Evolutionary conservation across 208 protist genomes (phyloP).

Genomic region (Trypanosomatidae sp.): DNA sequence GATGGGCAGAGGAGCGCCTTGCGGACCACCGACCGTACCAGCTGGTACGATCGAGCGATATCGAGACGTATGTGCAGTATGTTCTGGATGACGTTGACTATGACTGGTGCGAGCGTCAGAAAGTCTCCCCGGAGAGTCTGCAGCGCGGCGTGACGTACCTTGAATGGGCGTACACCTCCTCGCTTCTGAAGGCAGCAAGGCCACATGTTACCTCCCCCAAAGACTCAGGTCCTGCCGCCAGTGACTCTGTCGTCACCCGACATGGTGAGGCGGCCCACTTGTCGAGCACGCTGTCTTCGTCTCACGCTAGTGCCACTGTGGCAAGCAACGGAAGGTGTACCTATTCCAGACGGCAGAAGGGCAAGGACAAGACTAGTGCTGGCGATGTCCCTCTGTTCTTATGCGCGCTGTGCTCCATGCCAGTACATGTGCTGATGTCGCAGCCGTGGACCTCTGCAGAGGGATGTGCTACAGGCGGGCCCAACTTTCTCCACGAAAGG

Average conservation of each 20-base stretch:
- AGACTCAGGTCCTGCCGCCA: not conserved
- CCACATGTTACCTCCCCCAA: not conserved
- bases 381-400: not conserved
- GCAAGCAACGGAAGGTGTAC: not conserved
- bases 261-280: not conserved
- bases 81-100: conserved; percentile 71
- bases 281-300: not conserved
- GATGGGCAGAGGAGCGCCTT: conserved; percentile 39
- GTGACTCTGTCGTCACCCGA: not conserved
- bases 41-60: conserved; percentile 36
- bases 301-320: not conserved
- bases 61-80: conserved; percentile 55
- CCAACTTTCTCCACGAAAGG: not conserved
- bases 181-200: conserved; percentile 29
- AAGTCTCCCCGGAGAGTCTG: conserved; percentile 33
- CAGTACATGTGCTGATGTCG: conserved; percentile 18
- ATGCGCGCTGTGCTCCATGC: conserved; percentile 39
- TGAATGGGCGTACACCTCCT: conserved; percentile 63
- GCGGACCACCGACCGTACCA: conserved; percentile 42
- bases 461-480: not conserved
- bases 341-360: not conserved
- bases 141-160: conserved; percentile 55
- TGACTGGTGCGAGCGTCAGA: conserved; percentile 49
- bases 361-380: not conserved
- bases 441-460: not conserved